Base-by-base conservation (phyloP, 257 asterid genomes). In the Linderniella brevidens region DNA sequence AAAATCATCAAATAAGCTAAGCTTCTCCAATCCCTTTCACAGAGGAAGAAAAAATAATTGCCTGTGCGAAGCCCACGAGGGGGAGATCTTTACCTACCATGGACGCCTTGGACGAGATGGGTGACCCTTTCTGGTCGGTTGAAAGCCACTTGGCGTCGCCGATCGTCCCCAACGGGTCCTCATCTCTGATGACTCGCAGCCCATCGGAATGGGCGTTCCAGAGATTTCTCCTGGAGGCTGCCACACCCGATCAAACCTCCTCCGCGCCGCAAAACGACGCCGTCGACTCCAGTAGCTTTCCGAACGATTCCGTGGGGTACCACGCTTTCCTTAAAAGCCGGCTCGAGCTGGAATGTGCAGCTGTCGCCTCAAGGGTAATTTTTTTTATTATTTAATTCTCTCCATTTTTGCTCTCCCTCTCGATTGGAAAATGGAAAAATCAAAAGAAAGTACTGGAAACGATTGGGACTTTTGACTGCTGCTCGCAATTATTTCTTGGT, bases 131-230 rank as follows among this genome's bases (percentile, higher is more conserved):
- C 32, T 25, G 32, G 32, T 25, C 32, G 6, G 32, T 25, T 6
- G 32, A 25, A 2, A 25, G 32, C 32, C 32, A n/a, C n/a, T n/a
- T n/a, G n/a, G n/a, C n/a, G n/a, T n/a, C 32, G 32, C 32, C 32
- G 32, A 25, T 25, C 32, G 32, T 25, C 32, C 4, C 32, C 32
- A 25, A 6, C 32, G 32, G 32, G 32, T 25, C 32, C 32, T 25
- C 32, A 25, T 25, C 32, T 25, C 32, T 1, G 64, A 78, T 86
- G 77, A 83, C 72, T 53, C 95, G 97, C 15, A 83, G 92, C 77
- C 53, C 81, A 0, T 83, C 97, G 18, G 97, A 87, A 49, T 87
- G 88, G 82, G 92, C 93, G 32, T 72, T 87, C 68, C 92, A 87
- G 58, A 80, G 78, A 8, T 87, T 77, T 61, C 77, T 87, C 13